Percentiles rank a stretch among this genome's conserved stretches.
phyloP scores from a whole-genome alignment of 768 basidiomycete genomes.

The Phanerochaete carnosa region DNA sequence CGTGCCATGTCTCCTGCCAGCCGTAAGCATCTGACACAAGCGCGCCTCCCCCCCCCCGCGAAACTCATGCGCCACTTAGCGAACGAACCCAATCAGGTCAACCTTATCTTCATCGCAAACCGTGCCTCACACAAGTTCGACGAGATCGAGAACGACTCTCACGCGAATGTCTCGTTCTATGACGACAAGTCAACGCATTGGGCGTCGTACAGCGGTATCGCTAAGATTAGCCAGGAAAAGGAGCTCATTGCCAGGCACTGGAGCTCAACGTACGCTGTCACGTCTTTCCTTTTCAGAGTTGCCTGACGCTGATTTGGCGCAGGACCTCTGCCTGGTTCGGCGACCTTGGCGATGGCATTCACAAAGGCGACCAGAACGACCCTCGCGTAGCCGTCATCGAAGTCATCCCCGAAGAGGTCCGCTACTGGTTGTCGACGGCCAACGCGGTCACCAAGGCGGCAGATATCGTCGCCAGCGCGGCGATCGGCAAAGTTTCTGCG shows the following conservation, averaged over 20 bases:
- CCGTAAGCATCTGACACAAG: slow-evolving; percentile 54
- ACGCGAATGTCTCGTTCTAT: slow-evolving; percentile 81
- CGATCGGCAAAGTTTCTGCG: slow-evolving; percentile 58
- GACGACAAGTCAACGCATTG: slow-evolving; percentile 69
- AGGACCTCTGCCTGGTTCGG: slow-evolving; percentile 81
- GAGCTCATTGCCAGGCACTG: slow-evolving; percentile 64
- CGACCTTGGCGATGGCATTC: slow-evolving; percentile 79
- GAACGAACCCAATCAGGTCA: slow-evolving; percentile 43
- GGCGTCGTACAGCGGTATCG: slow-evolving; percentile 77
- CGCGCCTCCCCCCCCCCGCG: neutral
- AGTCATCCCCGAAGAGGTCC: slow-evolving; percentile 75
- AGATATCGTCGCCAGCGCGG: slow-evolving; percentile 55
- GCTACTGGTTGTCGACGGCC: slow-evolving; percentile 74
- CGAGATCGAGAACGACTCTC: slow-evolving; percentile 69
- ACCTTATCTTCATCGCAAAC: slow-evolving; percentile 71
- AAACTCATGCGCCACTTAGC: slow-evolving; percentile 29
- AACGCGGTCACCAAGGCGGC: slow-evolving; percentile 53
- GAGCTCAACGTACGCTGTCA: slow-evolving; percentile 41
- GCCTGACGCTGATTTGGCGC: neutral
- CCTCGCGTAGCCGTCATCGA: slow-evolving; percentile 79
- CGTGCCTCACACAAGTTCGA: slow-evolving; percentile 70
- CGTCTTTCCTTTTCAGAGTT: neutral
- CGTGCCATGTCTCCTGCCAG: slow-evolving; percentile 77
- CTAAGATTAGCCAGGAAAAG: slow-evolving; percentile 59
- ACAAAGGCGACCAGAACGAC: slow-evolving; percentile 77